A percentile compares a stretch with the other conserved stretches of the same genome.
Evolutionary conservation across 2,329 filamentous ascomycete genomes (phyloP).

Genomic region (Aspergillus sp.): DNA sequence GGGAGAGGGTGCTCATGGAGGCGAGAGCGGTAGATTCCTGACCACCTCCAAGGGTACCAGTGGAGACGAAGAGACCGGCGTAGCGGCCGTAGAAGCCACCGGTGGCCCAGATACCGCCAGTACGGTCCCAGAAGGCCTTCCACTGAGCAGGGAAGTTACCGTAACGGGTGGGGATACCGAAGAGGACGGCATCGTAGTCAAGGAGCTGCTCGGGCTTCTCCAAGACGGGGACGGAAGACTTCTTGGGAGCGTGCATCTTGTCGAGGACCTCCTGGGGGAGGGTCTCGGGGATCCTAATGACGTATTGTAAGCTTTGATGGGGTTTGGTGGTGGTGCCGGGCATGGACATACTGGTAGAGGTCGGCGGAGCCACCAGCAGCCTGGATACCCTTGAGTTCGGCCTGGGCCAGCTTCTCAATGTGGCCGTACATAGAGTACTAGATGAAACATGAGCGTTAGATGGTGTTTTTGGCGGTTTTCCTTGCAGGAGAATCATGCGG

Average conservation of each 20-base stretch:
- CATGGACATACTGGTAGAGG: conserved; percentile 68
- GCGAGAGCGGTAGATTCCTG: conserved; percentile 86
- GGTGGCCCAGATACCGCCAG: conserved; percentile 76
- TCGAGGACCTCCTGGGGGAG: conserved; percentile 76
- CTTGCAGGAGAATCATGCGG: not conserved
- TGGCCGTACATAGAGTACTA: conserved; percentile 96
- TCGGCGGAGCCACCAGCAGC: conserved; percentile 79
- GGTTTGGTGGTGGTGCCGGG: not conserved
- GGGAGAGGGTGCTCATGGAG: conserved; percentile 79
- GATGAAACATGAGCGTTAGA: conserved; percentile 10
- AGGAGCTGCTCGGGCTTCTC: conserved; percentile 62
- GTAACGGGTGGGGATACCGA: conserved; percentile 93
- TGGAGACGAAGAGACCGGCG: conserved; percentile 86
- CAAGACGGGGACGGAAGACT: conserved; percentile 66
- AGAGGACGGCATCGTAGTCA: conserved; percentile 81
- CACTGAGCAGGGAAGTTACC: conserved; percentile 97
- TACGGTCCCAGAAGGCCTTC: conserved; percentile 84
- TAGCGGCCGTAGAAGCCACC: conserved; percentile 64
- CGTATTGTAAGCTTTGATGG: conserved; percentile 10
- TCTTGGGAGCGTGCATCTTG: conserved; percentile 89
- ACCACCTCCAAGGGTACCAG: conserved; percentile 80
- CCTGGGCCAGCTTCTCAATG: conserved; percentile 78
- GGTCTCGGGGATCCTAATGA: conserved; percentile 74
- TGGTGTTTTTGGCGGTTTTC: not conserved
- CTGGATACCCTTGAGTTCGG: conserved; percentile 87